Conservation (phyloP, 306 rosid species). For the Cicer arietinum region DNA sequence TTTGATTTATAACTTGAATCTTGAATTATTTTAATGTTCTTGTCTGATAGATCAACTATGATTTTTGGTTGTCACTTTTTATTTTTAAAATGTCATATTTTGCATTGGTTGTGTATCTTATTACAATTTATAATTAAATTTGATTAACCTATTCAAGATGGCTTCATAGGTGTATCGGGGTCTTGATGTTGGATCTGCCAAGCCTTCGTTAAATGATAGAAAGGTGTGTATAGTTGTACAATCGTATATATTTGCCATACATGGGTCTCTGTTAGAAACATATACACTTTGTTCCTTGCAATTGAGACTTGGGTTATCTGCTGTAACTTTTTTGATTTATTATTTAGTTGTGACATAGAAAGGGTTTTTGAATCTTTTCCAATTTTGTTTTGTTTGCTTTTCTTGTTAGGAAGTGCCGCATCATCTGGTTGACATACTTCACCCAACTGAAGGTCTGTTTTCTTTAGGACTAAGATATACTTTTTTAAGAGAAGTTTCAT, state of each 20-base stretch:
- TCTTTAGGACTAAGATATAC: slow-evolving; percentile 38
- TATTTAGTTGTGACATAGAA: not conserved
- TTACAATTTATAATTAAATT: too few relatives aligned
- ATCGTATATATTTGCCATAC: slow-evolving; percentile 13
- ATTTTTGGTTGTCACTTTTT: too few relatives aligned
- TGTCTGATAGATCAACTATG: too few relatives aligned
- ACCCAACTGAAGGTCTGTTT: slow-evolving; percentile 83
- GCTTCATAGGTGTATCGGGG: slow-evolving; percentile 74
- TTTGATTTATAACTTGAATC: too few relatives aligned
- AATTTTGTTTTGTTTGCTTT: slow-evolving; percentile 31
- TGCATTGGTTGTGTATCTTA: too few relatives aligned
- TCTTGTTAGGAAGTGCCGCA: slow-evolving; percentile 79
- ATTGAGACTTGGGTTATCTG: not conserved
- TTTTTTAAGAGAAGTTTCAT: slow-evolving; percentile 6
- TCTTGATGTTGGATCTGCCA: slow-evolving; percentile 94
- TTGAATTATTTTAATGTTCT: too few relatives aligned
- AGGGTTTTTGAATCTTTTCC: slow-evolving; percentile 9
- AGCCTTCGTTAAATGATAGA: slow-evolving; percentile 79
- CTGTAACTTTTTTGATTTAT: slow-evolving; percentile 27
- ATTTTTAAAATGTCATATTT: too few relatives aligned
- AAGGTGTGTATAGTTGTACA: slow-evolving; percentile 62
- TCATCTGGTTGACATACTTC: slow-evolving; percentile 79
- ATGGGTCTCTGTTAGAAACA: slow-evolving; percentile 10
- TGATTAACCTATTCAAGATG: not conserved
- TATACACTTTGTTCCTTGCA: slow-evolving; percentile 34